Evolutionary conservation across 768 basidiomycete species (phyloP), one percentile per base, ranked within the genome.

Genomic region (Boletus subparvulus): DNA sequence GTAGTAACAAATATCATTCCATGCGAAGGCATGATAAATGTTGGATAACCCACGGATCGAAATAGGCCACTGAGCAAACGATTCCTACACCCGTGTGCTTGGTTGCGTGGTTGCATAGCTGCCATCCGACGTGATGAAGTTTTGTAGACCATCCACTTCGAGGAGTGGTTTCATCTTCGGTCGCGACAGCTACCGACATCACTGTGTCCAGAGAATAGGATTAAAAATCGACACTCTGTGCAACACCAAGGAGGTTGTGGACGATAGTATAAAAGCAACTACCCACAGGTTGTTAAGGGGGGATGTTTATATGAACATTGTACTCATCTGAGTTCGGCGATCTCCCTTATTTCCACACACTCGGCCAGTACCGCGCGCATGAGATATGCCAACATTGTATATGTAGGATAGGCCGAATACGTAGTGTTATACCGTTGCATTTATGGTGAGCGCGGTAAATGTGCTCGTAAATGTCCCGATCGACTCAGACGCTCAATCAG

Each of bases 61-160:
- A 90, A 71, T 94, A 95, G 1, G 92, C 93, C 10, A 94, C 91
- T 11, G 89, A 82, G 60, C 91, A 92, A 26, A 95, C 83, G 46
- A 93, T 76, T n/a, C 93, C 93, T 44, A 92, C 85, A 6, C 93
- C 93, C 3, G 83, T 81, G 67, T 91, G 90, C 62, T 77, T 84
- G 53, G 74, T 78, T 28, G 78, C 73, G 68, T 91, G 88, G 61
- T 78, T 76, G 44, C 74, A 65, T 24, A 80, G 59, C 12, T 65
- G 66, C 58, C 58, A 59, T 19, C 66, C 72, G n/a, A 68, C 65
- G 44, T 50, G 52, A 30, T 64, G 50, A 32, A 72, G 35, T 13
- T 43, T 60, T 10, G 56, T 42, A 39, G 60, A 56, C 70, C 72
- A 72, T 28, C 41, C 50, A n/a, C 35, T 14, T n/a, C 46, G 47